phyloP scores from a whole-genome alignment of 208 protist genomes.

The Angomonas desouzai region DNA sequence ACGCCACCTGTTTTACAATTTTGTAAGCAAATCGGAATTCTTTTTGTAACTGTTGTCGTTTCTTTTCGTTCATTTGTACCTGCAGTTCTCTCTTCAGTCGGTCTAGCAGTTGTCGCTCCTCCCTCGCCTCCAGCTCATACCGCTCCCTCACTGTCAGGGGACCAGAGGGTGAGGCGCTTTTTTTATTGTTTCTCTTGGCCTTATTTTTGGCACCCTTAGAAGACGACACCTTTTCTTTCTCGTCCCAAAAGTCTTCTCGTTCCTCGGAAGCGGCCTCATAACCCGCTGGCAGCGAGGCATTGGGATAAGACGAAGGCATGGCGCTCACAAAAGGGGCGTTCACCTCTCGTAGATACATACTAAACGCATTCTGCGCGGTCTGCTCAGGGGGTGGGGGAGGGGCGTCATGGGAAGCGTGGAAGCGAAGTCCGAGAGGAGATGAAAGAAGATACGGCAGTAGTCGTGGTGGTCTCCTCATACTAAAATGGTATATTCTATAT shows the following conservation, averaged over 20 bases:
- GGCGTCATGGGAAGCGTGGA: background rate
- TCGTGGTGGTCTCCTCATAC: background rate
- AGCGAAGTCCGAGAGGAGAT: background rate
- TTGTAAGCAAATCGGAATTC: background rate
- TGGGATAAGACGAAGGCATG: too few species aligned
- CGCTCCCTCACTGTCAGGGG: background rate
- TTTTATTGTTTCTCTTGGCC: background rate
- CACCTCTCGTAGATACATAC: background rate
- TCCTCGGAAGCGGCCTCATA: background rate
- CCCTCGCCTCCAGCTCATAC: background rate
- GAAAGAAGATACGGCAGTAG: background rate
- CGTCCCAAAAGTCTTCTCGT: background rate
- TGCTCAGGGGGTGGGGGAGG: background rate
- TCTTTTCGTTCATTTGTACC: background rate
- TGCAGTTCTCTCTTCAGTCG: background rate
- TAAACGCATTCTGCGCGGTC: background rate
- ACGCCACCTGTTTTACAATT: constrained; percentile 1
- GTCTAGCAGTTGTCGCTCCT: background rate
- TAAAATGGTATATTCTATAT: too few species aligned
- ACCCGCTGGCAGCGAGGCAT: too few species aligned
- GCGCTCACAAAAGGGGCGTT: background rate
- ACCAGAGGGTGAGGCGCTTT: background rate
- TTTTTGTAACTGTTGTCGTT: background rate
- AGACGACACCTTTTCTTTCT: background rate
- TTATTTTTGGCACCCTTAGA: background rate